Conservation (phyloP, 2,329 filamentous ascomycete species). For the Paracorniculantispora psalliotae region DNA sequence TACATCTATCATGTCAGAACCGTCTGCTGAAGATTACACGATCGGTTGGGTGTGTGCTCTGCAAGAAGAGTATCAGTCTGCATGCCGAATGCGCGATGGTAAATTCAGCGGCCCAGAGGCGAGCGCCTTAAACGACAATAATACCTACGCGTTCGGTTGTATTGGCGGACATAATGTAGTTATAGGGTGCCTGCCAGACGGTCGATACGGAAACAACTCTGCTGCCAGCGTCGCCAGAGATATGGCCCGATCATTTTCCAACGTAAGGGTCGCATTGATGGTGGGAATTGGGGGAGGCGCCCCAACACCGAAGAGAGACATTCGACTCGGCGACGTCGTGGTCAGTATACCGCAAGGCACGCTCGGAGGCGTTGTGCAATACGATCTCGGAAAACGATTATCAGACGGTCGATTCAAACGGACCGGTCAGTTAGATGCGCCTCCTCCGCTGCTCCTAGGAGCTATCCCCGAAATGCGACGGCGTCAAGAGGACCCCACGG, state of each 20-base stretch:
- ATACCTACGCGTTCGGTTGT: background rate
- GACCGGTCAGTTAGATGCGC: background rate
- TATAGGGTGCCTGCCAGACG: background rate
- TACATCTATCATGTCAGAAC: background rate
- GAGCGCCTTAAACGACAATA: background rate
- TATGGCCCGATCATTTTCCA: background rate
- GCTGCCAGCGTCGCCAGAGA: background rate
- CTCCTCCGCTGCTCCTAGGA: background rate
- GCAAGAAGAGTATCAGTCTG: background rate
- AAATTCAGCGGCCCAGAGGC: background rate
- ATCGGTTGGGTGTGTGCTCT: background rate
- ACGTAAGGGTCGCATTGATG: background rate
- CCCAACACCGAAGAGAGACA: background rate
- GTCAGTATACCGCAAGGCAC: background rate
- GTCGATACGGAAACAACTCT: background rate
- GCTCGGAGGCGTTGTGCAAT: slow-evolving; percentile 8
- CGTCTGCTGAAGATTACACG: background rate
- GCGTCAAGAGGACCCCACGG: background rate
- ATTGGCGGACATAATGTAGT: background rate
- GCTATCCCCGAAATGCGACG: background rate
- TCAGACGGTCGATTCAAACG: background rate
- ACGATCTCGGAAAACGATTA: slow-evolving; percentile 8
- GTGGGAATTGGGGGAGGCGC: background rate
- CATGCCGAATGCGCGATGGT: background rate
- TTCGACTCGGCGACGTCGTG: background rate